Evolutionary conservation across 805 yeast species (phyloP), one percentile per base, ranked within the genome.

Genomic region (Hanseniaspora singularis): DNA sequence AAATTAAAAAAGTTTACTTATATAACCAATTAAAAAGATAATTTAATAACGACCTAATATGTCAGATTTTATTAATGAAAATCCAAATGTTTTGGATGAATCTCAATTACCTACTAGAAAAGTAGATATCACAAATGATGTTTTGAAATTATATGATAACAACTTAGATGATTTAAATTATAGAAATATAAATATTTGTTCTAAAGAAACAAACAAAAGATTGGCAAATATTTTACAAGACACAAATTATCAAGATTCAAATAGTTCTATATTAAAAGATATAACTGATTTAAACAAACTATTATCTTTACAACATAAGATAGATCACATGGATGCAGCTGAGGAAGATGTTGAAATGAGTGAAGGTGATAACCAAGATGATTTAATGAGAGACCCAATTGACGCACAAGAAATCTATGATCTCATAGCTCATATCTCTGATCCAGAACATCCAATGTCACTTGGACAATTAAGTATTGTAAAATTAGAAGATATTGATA

Each of bases 401-500:
- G 98, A 89, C 59, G 63, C 87, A 1, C 96, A 89, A 59, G 98
- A 89, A 59, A 78, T 89, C 5, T 87, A 76, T 55, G 95, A 88
- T 59, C 66, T 89, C 40, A 84, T 85, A 2, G 77, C 96, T 5
- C 74, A 80, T 26, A 85, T 87, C 11, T 81, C 94, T 0, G 99
- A 92, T 60, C 99, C 99, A 1, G 99, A 92, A 58, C 99, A 92
- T 61, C 99, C 99, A 0, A 68, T 92, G 36, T 81, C 96, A 0
- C 68, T 92, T 49, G 98, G 96, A 0, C 97, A 92, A 63, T 69
- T 92, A 15, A 89, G 96, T 0, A 96, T 92, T 34, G 95, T 92
- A 1, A 87, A 86, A 55, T 66, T 92, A 40, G 70, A 72, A 5
- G 95, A 94, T 59, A 92, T 92, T 49, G 62, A 66, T 33, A 86